These are phyloP conservation scores for Pichia inconspicua DNA, from an alignment of 1,139 yeast genomes.

Conservation along the genomic window DNA sequence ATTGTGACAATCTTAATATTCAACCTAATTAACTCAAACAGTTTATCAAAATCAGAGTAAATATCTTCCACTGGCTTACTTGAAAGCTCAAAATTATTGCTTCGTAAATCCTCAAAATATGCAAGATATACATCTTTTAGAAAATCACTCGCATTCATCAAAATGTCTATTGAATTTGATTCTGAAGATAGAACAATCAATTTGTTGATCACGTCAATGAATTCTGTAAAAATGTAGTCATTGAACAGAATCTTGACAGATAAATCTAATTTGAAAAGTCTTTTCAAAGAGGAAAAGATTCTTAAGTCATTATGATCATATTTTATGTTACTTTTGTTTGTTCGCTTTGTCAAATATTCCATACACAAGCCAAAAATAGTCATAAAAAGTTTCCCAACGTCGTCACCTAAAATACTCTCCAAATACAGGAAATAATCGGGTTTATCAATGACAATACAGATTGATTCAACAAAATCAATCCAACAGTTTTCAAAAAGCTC, in stretches of 20 bases:
- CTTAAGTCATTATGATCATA: conserved; percentile 20
- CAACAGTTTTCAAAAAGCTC: conserved; percentile 60
- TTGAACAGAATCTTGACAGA: conserved; percentile 56
- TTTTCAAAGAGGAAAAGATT: conserved; percentile 39
- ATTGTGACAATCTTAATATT: conserved; percentile 57
- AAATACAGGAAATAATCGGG: conserved; percentile 37
- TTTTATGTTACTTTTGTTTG: conserved; percentile 16
- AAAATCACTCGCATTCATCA: conserved; percentile 42
- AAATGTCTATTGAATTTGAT: conserved; percentile 31
- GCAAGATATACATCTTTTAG: conserved; percentile 40
- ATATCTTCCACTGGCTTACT: conserved; percentile 27
- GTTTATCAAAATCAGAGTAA: conserved; percentile 60
- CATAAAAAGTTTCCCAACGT: conserved; percentile 68
- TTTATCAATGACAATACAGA: conserved; percentile 54
- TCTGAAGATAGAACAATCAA: conserved; percentile 53
- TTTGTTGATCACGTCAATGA: conserved; percentile 69
- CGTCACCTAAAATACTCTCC: conserved; percentile 43
- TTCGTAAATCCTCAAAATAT: conserved; percentile 28
- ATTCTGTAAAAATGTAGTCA: conserved; percentile 67
- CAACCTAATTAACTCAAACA: conserved; percentile 75
- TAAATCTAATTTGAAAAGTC: conserved; percentile 49
- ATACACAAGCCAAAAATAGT: conserved; percentile 79
- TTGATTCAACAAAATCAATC: conserved; percentile 72
- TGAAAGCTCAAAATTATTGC: conserved; percentile 16
- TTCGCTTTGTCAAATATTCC: conserved; percentile 53